phyloP scores from a whole-genome alignment of 129 eudicot genomes.

The Flaveria robusta region DNA sequence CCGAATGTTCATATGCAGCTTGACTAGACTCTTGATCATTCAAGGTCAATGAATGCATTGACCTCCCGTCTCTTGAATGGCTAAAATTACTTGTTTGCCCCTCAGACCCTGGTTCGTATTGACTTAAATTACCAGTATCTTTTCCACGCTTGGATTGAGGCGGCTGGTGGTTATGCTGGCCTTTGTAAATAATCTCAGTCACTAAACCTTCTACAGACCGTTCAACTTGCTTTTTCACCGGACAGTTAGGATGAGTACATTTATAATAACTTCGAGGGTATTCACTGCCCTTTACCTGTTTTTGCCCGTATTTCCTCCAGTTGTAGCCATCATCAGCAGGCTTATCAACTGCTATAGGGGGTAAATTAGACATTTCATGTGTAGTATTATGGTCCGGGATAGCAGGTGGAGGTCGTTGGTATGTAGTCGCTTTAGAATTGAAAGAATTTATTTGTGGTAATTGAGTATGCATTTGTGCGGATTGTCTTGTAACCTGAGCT shows the following conservation, averaged over 20 bases:
- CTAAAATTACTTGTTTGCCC: slow-evolving; percentile 36
- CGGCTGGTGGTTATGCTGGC: slow-evolving; percentile 85
- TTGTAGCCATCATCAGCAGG: slow-evolving; percentile 90
- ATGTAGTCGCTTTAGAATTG: slow-evolving; percentile 44
- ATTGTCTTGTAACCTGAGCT: slow-evolving; percentile 66
- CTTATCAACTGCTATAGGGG: slow-evolving; percentile 64
- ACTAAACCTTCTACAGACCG: slow-evolving; percentile 85
- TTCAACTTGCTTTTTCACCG: slow-evolving; percentile 89
- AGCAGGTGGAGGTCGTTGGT: slow-evolving; percentile 49
- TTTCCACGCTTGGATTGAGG: slow-evolving; percentile 71
- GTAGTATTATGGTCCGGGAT: slow-evolving; percentile 36
- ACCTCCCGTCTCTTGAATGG: slow-evolving; percentile 43
- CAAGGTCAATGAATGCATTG: slow-evolving; percentile 31
- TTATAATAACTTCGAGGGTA: slow-evolving; percentile 92
- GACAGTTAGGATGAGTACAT: slow-evolving; percentile 80
- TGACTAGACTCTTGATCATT: slow-evolving; percentile 83
- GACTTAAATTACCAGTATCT: slow-evolving; percentile 53
- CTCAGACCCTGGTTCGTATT: slow-evolving; percentile 45
- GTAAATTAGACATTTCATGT: slow-evolving; percentile 51
- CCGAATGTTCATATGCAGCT: slow-evolving; percentile 69
- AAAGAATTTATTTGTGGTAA: slow-evolving; percentile 44
- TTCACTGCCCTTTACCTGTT: slow-evolving; percentile 92
- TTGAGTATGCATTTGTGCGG: slow-evolving; percentile 59
- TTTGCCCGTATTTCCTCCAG: slow-evolving; percentile 96
- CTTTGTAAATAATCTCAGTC: slow-evolving; percentile 83